Conservation (phyloP, 768 basidiomycete species). For the Artomyces pyxidatus region DNA sequence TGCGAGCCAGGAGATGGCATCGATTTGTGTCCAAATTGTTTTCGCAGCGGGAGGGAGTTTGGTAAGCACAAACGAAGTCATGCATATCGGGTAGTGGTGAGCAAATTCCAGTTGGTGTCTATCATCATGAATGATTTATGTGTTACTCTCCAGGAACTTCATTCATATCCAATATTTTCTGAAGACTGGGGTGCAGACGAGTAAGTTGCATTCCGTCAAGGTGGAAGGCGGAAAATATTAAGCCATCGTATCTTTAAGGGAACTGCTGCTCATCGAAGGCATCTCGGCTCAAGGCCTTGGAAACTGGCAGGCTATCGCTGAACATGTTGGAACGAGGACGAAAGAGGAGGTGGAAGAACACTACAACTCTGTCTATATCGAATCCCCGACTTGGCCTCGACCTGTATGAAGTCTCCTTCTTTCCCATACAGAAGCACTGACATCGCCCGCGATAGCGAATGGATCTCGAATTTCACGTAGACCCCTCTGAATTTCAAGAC, state of each 20-base stretch:
- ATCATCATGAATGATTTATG: neutral
- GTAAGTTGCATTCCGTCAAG: slow-evolving; percentile 35
- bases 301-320: slow-evolving; percentile 95
- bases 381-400: slow-evolving; percentile 70
- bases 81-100: slow-evolving; percentile 86
- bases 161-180: slow-evolving; percentile 92
- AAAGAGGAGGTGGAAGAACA: slow-evolving; percentile 92
- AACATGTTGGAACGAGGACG: slow-evolving; percentile 88
- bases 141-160: slow-evolving; percentile 74
- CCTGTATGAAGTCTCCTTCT: slow-evolving; percentile 45
- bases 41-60: slow-evolving; percentile 88
- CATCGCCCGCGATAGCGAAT: no score
- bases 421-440: no score
- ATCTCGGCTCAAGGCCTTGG: slow-evolving; percentile 83
- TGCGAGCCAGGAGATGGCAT: slow-evolving; percentile 75
- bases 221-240: slow-evolving; percentile 2
- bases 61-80: slow-evolving; percentile 79
- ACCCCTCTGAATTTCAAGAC: slow-evolving; percentile 78
- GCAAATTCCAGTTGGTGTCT: no score
- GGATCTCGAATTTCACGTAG: slow-evolving; percentile 61
- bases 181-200: slow-evolving; percentile 98
- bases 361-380: slow-evolving; percentile 74
- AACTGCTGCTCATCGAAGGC: slow-evolving; percentile 84
- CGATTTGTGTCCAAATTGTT: slow-evolving; percentile 90
- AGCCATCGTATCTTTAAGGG: slow-evolving; percentile 45